Evolutionary conservation across 2,329 filamentous ascomycete genomes (phyloP).

Genomic region (Arthrobotrys conoides): DNA sequence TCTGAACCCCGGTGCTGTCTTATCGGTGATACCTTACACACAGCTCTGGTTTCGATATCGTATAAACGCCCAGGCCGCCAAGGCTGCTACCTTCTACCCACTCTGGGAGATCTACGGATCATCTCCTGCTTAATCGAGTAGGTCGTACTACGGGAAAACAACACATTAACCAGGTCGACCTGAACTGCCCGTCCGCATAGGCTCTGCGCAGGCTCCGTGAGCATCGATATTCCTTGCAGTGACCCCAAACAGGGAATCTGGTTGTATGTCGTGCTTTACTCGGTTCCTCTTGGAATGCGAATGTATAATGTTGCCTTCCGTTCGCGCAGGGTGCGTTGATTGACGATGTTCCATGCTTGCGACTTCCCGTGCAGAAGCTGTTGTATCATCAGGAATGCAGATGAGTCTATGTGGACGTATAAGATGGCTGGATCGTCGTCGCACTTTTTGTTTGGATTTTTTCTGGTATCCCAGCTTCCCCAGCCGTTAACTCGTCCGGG

Average conservation of each 20-base stretch:
- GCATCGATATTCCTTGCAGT: conserved; percentile 34
- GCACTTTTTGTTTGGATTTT: conserved; percentile 8
- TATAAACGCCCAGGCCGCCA: conserved; percentile 46
- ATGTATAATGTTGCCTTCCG: conserved; percentile 53
- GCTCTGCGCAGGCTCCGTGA: neutral
- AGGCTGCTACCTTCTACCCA: conserved; percentile 56
- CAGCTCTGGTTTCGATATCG: neutral
- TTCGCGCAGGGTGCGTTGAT: conserved; percentile 26
- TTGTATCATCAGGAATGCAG: conserved; percentile 17
- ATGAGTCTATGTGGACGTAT: conserved; percentile 67
- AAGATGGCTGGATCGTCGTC: conserved; percentile 84
- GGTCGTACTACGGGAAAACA: conserved; percentile 41
- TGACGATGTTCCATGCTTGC: conserved; percentile 21
- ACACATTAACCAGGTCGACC: conserved; percentile 46
- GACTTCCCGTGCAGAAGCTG: neutral
- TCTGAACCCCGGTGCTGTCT: conserved; percentile 39
- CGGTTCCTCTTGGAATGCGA: conserved; percentile 33
- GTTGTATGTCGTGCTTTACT: conserved; percentile 35
- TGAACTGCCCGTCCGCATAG: conserved; percentile 33
- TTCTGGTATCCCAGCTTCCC: conserved; percentile 83
- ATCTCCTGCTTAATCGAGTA: conserved; percentile 49
- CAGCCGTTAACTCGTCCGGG: conserved; percentile 80
- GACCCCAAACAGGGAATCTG: conserved; percentile 38
- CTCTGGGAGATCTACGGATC: conserved; percentile 27
- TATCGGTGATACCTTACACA: conserved; percentile 22